These are phyloP conservation scores for Incumbomyces delicatus DNA, from an alignment of 2,329 filamentous ascomycete species.

Conservation along the genomic window DNA sequence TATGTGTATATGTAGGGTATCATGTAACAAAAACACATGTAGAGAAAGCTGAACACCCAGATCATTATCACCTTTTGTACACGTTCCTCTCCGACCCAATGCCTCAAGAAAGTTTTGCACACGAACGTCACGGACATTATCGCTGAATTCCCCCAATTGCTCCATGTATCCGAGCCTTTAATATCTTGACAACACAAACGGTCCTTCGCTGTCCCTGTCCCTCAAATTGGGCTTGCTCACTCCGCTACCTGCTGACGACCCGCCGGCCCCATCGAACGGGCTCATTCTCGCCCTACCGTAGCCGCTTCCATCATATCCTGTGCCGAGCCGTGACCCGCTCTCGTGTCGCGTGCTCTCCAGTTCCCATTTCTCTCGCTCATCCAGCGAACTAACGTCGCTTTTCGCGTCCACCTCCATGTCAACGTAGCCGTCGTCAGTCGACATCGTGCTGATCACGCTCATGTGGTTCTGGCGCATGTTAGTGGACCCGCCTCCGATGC, in stretches of 20 bases:
- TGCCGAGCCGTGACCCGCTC: not conserved
- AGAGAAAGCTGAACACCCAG: not conserved
- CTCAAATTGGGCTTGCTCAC: not conserved
- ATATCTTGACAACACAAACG: conserved; percentile 6
- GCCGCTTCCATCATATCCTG: conserved; percentile 9
- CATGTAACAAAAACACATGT: not conserved
- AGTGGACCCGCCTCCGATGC: not conserved
- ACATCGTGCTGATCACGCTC: conserved; percentile 5
- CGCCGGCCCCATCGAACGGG: not conserved
- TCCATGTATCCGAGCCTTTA: not conserved
- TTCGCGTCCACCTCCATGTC: conserved; percentile 18
- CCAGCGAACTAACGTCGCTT: conserved; percentile 20
- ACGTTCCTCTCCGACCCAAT: too few relatives aligned
- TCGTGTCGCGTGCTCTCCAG: conserved; percentile 7
- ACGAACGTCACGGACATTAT: not conserved
- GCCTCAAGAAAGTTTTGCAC: not conserved
- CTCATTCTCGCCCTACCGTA: conserved; percentile 11
- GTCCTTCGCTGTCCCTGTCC: conserved; percentile 5
- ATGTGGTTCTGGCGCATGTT: not conserved
- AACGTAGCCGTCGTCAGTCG: conserved; percentile 16
- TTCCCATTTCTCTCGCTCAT: conserved; percentile 20
- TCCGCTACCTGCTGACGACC: not conserved
- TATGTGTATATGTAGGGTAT: not conserved
- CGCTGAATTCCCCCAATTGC: not conserved
- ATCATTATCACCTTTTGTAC: not conserved